phyloP scores from a whole-genome alignment of 257 asterid species.

The Agastache rugosa region DNA sequence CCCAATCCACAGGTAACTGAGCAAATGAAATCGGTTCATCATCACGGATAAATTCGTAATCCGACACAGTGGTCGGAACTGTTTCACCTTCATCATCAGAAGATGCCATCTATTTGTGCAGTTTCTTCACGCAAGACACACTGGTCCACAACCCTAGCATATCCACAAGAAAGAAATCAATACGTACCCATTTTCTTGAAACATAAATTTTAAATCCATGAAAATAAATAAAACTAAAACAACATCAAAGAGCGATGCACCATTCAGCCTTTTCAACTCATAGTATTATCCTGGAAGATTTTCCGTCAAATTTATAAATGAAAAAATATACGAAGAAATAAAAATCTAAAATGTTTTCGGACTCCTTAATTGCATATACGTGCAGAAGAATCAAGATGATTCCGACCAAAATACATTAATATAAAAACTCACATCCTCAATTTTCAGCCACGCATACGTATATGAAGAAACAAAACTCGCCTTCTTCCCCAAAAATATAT shows the following conservation, averaged over 20 bases:
- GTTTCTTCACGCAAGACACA: constrained; percentile 22
- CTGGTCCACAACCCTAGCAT: constrained; percentile 31
- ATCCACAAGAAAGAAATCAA: not conserved
- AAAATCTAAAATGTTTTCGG: not conserved
- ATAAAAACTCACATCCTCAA: not conserved
- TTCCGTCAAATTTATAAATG: not conserved
- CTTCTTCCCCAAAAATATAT: not conserved
- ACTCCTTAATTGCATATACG: not conserved
- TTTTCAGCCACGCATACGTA: not conserved
- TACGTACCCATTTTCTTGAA: not conserved
- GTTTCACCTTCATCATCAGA: constrained; percentile 79
- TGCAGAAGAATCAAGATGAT: not conserved
- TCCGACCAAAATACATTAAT: not conserved
- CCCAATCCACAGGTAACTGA: constrained; percentile 62
- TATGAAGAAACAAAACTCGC: not conserved
- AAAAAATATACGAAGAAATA: not conserved
- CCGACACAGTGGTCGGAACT: constrained; percentile 50
- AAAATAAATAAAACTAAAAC: not conserved
- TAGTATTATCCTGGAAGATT: not conserved
- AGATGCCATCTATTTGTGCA: constrained; percentile 54
- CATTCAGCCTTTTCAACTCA: not conserved
- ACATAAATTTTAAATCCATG: not conserved
- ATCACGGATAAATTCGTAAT: constrained; percentile 56
- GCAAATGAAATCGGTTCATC: constrained; percentile 62
- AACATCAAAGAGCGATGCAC: not conserved